Conservation (phyloP, 495 filamentous ascomycete genomes). For the Opeltia flavorubescens region DNA sequence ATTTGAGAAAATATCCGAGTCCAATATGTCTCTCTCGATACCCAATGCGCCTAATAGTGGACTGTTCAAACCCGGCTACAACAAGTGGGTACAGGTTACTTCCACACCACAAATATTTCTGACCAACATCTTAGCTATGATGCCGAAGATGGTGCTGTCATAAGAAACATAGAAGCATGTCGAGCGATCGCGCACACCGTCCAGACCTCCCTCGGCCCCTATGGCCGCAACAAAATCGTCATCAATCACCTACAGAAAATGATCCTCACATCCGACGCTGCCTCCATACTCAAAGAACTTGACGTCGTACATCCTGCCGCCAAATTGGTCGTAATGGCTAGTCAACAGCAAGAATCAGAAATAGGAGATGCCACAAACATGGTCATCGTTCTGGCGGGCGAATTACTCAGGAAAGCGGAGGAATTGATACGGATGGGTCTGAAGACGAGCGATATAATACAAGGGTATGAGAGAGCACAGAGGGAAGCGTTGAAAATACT, state of each 20-base stretch:
- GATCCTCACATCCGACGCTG: slow-evolving; percentile 96
- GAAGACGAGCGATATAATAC: slow-evolving; percentile 91
- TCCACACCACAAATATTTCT: slow-evolving; percentile 7
- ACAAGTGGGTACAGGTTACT: slow-evolving; percentile 53
- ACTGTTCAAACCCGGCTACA: slow-evolving; percentile 94
- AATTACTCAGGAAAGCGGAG: slow-evolving; percentile 94
- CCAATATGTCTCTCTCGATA: slow-evolving; percentile 90
- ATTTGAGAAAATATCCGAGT: too few relatives aligned
- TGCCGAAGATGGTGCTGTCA: slow-evolving; percentile 94
- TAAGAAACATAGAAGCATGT: slow-evolving; percentile 98
- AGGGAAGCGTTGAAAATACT: slow-evolving; percentile 71
- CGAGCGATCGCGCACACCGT: slow-evolving; percentile 90
- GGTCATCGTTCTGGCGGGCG: slow-evolving; percentile 90
- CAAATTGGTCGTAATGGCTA: slow-evolving; percentile 97
- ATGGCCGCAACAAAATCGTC: slow-evolving; percentile 98
- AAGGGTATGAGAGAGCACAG: slow-evolving; percentile 89
- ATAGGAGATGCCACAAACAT: slow-evolving; percentile 98
- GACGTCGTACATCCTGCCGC: slow-evolving; percentile 98
- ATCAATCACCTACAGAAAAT: slow-evolving; percentile 99
- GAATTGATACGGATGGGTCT: slow-evolving; percentile 88
- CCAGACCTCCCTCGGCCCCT: slow-evolving; percentile 90
- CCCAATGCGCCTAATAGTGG: slow-evolving; percentile 82
- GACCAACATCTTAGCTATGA: slow-evolving; percentile 55
- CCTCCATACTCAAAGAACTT: slow-evolving; percentile 91
- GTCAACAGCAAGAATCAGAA: slow-evolving; percentile 96